Base-by-base conservation (phyloP, 495 filamentous ascomycete genomes). In the Aspergillus nanangensis region DNA sequence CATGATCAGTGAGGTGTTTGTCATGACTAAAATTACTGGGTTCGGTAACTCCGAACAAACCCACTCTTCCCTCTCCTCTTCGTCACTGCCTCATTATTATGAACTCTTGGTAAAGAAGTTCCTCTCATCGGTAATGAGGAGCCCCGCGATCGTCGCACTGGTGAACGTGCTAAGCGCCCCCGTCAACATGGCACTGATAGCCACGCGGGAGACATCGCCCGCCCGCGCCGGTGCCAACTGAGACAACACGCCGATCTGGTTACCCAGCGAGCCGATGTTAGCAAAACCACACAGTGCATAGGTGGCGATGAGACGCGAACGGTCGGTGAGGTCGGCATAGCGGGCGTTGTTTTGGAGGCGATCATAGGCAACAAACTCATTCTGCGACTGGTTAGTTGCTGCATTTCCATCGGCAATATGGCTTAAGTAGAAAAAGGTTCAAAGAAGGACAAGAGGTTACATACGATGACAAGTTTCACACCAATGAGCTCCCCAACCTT, bases 221-320 rank as follows among this genome's bases (percentile, higher is more conserved):
- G 74, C 73, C 20, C 90, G 77, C 19, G 72, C 67, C 0, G 90
- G 88, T 1, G 86, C 79, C 39, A 96, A 76, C 69, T 95, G 89
- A 0, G 83, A 79, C 5, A 95, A 69, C 32, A 95, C 86, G 62
- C 88, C 87, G 45, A 91, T 91, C 63, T 94, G 88, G 45, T 86
- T 90, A 48, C 88, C 88, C 29, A 92, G 79, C 27, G 86, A 88
- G 38, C 81, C 80, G 49, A 92, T 82, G 61, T 92, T 94, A 37
- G 83, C 88, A 55, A 89, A 89, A 7, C 84, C 86, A 64, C 87
- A 87, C 25, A 84, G 72, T 1, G 79, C 78, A 47, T 84, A 87
- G 13, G 87, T 86, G 40, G 80, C 81, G 56, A 90, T 86, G 17
- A 88, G 75, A 22, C 74, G 77, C 7, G 86, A 87, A 31, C 90